phyloP scores from a whole-genome alignment of 805 yeast species.

The Candida quercuum region DNA sequence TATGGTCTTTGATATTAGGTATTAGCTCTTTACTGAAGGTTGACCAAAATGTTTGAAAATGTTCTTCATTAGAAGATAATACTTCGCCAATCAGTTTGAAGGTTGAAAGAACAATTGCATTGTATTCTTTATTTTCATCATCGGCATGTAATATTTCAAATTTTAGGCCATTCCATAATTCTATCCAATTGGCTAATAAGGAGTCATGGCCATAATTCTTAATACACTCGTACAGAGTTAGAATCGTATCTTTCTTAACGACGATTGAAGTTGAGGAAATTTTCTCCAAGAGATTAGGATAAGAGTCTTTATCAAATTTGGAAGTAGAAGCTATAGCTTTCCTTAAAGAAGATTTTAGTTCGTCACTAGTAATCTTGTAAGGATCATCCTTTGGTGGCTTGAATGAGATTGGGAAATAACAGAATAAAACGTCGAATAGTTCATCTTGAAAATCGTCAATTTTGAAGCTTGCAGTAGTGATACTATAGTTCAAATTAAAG shows the following conservation, averaged over 20 bases:
- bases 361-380: constrained; percentile 70
- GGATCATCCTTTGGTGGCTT: constrained; percentile 89
- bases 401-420: constrained; percentile 95
- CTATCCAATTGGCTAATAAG: constrained; percentile 57
- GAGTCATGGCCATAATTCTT: constrained; percentile 43
- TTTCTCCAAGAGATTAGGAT: constrained; percentile 76
- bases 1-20: constrained; percentile 44
- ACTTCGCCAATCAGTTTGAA: constrained; percentile 39
- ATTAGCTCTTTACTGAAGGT: constrained; percentile 46
- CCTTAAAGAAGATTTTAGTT: constrained; percentile 60
- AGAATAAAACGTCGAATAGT: constrained; percentile 82
- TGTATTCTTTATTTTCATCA: constrained; percentile 38
- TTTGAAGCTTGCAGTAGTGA: constrained; percentile 38
- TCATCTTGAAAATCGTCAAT: constrained; percentile 49
- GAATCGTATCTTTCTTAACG: constrained; percentile 70
- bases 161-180: constrained; percentile 83
- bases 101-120: constrained; percentile 37
- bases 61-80: constrained; percentile 26
- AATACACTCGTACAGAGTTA: constrained; percentile 55
- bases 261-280: constrained; percentile 67
- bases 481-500: constrained; percentile 46
- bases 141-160: constrained; percentile 84
- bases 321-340: constrained; percentile 56
- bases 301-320: constrained; percentile 62
- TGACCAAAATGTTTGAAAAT: constrained; percentile 33